These are phyloP conservation scores for Escovopsis sp. DNA, from an alignment of 2,329 filamentous ascomycete genomes.

Conservation along the genomic window DNA sequence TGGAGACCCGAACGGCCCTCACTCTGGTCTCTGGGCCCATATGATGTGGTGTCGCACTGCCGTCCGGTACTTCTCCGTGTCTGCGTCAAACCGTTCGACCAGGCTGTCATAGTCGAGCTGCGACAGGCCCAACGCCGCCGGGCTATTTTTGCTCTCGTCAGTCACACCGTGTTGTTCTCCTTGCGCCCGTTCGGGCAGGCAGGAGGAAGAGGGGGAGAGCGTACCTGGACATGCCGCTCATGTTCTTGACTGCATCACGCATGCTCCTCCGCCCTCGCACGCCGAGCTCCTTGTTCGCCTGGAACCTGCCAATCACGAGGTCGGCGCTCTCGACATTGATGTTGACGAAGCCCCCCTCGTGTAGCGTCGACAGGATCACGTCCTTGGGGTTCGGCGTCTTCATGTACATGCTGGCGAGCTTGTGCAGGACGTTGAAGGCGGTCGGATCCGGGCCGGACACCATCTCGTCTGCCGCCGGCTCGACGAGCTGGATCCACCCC, in stretches of 20 bases:
- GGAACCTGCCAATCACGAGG: constrained; percentile 4
- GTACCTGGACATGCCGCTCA: background rate
- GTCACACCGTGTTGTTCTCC: background rate
- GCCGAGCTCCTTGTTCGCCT: constrained; percentile 1
- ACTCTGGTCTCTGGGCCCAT: constrained; percentile 2
- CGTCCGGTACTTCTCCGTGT: constrained; percentile 1
- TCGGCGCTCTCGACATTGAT: constrained; percentile 1
- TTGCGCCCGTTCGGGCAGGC: background rate
- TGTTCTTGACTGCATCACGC: constrained; percentile 3
- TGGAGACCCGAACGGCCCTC: background rate
- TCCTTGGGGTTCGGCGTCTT: constrained; percentile 1
- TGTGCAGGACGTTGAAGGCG: constrained; percentile 1
- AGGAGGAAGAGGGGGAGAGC: background rate
- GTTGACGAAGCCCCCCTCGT: background rate
- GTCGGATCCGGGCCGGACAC: constrained; percentile 3
- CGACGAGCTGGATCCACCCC: constrained; percentile 7
- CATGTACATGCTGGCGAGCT: constrained; percentile 3
- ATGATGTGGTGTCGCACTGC: constrained; percentile 3
- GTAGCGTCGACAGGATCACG: background rate
- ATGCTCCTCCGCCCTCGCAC: constrained; percentile 4
- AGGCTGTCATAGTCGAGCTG: background rate
- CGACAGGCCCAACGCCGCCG: background rate
- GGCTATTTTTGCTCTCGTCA: background rate
- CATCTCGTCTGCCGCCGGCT: constrained; percentile 3
- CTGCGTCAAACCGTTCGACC: background rate